A percentile compares a stretch with the other conserved stretches of the same genome.
phyloP scores from a whole-genome alignment of 805 yeast genomes.

The Monosporozyma solicola region DNA sequence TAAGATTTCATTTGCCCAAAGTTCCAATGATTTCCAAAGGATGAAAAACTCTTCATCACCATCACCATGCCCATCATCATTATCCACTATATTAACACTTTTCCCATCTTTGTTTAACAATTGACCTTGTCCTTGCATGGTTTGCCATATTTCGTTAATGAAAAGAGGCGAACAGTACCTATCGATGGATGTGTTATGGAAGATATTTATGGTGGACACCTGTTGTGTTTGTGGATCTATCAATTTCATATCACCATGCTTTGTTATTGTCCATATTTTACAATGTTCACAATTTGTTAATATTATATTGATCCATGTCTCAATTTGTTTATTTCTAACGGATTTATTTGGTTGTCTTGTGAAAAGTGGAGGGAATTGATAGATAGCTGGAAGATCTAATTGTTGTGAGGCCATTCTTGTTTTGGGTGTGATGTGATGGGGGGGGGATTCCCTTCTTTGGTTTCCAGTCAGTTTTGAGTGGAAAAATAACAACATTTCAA shows the following conservation, averaged over 20 bases:
- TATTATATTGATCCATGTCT: slow-evolving; percentile 67
- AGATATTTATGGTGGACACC: slow-evolving; percentile 29
- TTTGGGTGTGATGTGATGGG: neutral
- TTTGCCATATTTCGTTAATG: slow-evolving; percentile 44
- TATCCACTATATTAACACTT: neutral
- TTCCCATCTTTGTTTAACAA: slow-evolving; percentile 39
- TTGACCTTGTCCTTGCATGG: slow-evolving; percentile 46
- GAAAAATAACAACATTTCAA: neutral
- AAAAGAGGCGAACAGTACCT: slow-evolving; percentile 49
- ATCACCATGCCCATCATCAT: neutral
- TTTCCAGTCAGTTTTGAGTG: too few species aligned
- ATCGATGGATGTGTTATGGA: slow-evolving; percentile 42
- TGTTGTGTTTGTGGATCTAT: neutral
- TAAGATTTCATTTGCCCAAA: slow-evolving; percentile 54
- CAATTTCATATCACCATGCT: slow-evolving; percentile 18
- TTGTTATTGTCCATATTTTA: slow-evolving; percentile 44
- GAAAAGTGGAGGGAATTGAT: slow-evolving; percentile 82
- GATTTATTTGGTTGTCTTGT: slow-evolving; percentile 82
- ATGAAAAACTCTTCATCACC: slow-evolving; percentile 31
- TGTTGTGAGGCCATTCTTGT: neutral
- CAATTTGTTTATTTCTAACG: slow-evolving; percentile 65
- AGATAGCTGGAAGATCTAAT: slow-evolving; percentile 39
- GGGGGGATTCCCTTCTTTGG: too few species aligned
- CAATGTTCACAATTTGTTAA: slow-evolving; percentile 50
- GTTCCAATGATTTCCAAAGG: slow-evolving; percentile 61